phyloP scores from a whole-genome alignment of 371 early-diverging fungal species.

The Lichtheimia ramosa region DNA sequence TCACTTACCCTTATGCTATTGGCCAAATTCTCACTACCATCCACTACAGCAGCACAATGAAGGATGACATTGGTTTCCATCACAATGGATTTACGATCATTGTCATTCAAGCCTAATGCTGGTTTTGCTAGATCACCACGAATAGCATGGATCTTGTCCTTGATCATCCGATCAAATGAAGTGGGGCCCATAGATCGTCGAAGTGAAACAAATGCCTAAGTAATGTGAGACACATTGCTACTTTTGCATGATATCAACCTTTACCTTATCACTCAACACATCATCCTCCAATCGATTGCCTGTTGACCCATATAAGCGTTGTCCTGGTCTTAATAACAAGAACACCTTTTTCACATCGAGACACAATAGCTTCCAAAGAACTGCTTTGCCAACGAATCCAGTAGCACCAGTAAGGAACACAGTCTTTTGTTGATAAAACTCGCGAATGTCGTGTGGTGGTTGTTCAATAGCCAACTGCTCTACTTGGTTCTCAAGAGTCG shows the following conservation, averaged over 20 bases:
- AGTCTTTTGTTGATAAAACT: slow-evolving; percentile 36
- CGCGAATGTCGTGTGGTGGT: slow-evolving; percentile 9
- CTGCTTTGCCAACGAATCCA: slow-evolving; percentile 64
- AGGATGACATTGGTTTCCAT: slow-evolving; percentile 49
- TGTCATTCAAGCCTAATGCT: slow-evolving; percentile 46
- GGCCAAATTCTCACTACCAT: slow-evolving; percentile 40
- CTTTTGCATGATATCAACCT: neutral
- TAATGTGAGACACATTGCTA: neutral
- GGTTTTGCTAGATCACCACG: slow-evolving; percentile 52
- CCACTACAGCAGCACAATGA: slow-evolving; percentile 60
- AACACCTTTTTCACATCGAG: slow-evolving; percentile 30
- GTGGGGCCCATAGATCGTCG: slow-evolving; percentile 41
- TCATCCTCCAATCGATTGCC: slow-evolving; percentile 38
- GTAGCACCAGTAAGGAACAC: slow-evolving; percentile 64
- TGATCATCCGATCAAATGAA: slow-evolving; percentile 38
- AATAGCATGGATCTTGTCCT: slow-evolving; percentile 55
- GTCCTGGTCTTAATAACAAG: slow-evolving; percentile 27
- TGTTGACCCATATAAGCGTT: slow-evolving; percentile 22
- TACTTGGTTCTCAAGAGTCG: neutral
- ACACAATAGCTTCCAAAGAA: slow-evolving; percentile 54
- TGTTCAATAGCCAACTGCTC: neutral
- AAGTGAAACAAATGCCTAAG: slow-evolving; percentile 42
- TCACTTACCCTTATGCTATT: slow-evolving; percentile 38
- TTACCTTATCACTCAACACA: slow-evolving; percentile 45
- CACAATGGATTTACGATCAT: slow-evolving; percentile 40